phyloP scores from a whole-genome alignment of 257 asterid species.

The Agastache rugosa region DNA sequence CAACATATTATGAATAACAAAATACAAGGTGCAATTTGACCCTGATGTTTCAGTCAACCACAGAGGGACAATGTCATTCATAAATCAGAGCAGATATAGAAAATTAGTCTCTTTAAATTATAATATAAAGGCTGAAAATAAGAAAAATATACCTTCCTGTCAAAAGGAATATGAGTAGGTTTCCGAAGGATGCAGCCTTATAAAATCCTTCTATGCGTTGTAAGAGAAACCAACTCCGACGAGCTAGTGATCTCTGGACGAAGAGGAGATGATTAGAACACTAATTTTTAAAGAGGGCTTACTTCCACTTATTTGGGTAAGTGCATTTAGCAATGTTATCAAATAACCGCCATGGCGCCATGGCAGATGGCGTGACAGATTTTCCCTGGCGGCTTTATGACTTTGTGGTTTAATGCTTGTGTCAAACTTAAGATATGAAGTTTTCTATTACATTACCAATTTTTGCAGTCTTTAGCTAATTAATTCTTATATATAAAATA shows the following conservation, averaged over 20 bases:
- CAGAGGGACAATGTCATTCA: slow-evolving; percentile 17
- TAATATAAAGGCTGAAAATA: not conserved
- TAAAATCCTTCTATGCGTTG: slow-evolving; percentile 87
- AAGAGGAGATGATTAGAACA: slow-evolving; percentile 24
- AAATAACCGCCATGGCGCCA: too few species aligned
- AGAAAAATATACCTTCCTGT: slow-evolving; percentile 74
- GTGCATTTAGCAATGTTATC: not conserved
- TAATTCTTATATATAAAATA: too few species aligned
- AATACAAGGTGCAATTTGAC: not conserved
- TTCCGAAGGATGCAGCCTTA: slow-evolving; percentile 91
- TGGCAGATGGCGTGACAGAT: too few species aligned
- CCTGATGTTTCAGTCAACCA: slow-evolving; percentile 15
- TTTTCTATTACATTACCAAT: too few species aligned
- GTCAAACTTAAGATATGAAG: too few species aligned
- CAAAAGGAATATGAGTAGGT: slow-evolving; percentile 86
- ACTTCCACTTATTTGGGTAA: slow-evolving; percentile 19
- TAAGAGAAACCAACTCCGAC: slow-evolving; percentile 78
- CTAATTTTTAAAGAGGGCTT: not conserved
- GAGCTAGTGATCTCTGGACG: slow-evolving; percentile 80
- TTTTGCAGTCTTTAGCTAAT: too few species aligned
- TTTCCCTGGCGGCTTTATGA: too few species aligned
- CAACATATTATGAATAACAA: not conserved
- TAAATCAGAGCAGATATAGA: not conserved
- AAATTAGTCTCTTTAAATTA: not conserved
- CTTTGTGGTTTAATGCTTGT: too few species aligned